Evolutionary conservation across 768 basidiomycete species (phyloP).

Genomic region (Boletus coccyginus): DNA sequence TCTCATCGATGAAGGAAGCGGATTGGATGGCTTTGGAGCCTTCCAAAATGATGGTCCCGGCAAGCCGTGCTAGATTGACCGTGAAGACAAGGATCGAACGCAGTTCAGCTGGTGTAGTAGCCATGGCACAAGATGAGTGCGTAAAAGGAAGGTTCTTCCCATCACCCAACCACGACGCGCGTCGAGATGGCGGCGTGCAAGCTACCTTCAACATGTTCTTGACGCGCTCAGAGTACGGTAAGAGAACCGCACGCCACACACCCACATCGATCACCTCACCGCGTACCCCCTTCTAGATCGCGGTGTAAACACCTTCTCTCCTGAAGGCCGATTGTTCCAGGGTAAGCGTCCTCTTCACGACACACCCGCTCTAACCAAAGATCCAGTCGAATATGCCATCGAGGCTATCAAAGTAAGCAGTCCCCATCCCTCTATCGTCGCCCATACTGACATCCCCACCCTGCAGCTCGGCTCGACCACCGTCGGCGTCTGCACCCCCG

Average conservation of each 20-base stretch:
- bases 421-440: background rate
- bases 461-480: constrained; percentile 94
- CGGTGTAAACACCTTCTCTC: constrained; percentile 98
- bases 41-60: constrained; percentile 71
- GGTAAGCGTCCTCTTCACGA: constrained; percentile 47
- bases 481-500: constrained; percentile 87
- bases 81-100: constrained; percentile 65
- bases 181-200: constrained; percentile 31
- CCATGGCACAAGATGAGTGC: constrained; percentile 3
- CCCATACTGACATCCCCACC: constrained; percentile 7
- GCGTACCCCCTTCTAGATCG: constrained; percentile 54
- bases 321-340: constrained; percentile 98
- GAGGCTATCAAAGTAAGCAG: constrained; percentile 91
- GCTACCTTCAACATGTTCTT: constrained; percentile 65
- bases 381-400: constrained; percentile 95
- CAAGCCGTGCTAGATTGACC: constrained; percentile 60
- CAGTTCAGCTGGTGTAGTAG: constrained; percentile 39
- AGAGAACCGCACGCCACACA: background rate
- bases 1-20: constrained; percentile 61
- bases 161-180: constrained; percentile 31
- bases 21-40: constrained; percentile 72
- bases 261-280: background rate
- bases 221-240: constrained; percentile 94
- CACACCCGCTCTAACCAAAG: constrained; percentile 13
- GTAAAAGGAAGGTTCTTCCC: constrained; percentile 31